Evolutionary conservation across 2,329 filamentous ascomycete species (phyloP), one percentile per base, ranked within the genome.

Genomic region (Hymenoscyphus albidus): DNA sequence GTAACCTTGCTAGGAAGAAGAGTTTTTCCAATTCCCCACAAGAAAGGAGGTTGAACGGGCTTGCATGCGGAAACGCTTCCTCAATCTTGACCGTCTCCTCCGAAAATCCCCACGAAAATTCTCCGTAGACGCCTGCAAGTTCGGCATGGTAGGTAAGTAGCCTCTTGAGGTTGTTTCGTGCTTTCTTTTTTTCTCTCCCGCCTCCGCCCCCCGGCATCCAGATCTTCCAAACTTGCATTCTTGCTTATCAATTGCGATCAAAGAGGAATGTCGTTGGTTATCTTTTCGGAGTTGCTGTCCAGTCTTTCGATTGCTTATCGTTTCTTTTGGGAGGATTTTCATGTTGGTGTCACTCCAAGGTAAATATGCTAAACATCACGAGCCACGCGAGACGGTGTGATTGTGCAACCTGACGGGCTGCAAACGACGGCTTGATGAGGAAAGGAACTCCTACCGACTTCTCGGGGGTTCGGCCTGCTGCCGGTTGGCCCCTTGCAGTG

Each of bases 401-500:
- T 51, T 22, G 44, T 51, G 44, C 44, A 51, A 51, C 44, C 7
- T n/a, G 44, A 16, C 12, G 10, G 44, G 9, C 44, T 51, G 44
- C 44, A 51, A 51, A 51, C 44, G 44, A 51, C 44, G n/a, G 22
- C 44, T 22, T 7, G 44, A 48, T 51, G 44, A 51, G 44, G 44
- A 57, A 57, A 38, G 54, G 16, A 57, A 35, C 54, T 57, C 54
- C 54, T 32, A 18, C 27, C 32, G 54, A 38, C 32, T 38, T 44
- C 22, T 60, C 58, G 58, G 38, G 39, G 22, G 58, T 48, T 60
- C 58, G 39, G 58, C 39, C 10, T 44, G 39, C 44, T 51, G 44
- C 44, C 44, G 44, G 42, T 51, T 51, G 44, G 44, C 39, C 39
- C 58, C 58, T 40, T 38, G 39, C 38, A 40, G 39, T n/a, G 40